Evolutionary conservation across 345 rosid species (phyloP), one percentile per base, ranked within the genome.

Genomic region (Populus ilicifolia): DNA sequence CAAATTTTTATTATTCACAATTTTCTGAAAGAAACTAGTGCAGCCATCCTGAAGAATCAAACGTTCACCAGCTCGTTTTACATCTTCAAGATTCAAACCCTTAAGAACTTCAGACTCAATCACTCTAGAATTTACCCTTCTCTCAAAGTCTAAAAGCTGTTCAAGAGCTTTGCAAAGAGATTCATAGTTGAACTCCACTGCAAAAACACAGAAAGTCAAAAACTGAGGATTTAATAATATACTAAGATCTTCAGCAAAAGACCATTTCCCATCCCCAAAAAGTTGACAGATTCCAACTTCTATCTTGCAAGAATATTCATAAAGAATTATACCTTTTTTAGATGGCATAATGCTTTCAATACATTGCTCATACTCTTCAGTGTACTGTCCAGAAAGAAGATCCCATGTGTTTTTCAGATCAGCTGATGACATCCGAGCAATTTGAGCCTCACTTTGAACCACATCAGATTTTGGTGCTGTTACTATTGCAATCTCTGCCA

Each of bases 21-120:
- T 78, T 79, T 87, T 92, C 87, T 87, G 85, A 71, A 96, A 89
- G 87, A 96, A 92, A 67, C 70, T 50, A 38, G 82, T 85, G 85
- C 98, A 96, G 38, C 98, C 99, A 86, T 92, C 94, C 83, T 89
- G 98, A 89, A 96, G 94, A 86, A 87, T 86, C 73, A 92, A 81
- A 59, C 92, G 84, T 81, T 92, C 93, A 59, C 97, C 99, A 54
- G 99, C 96, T 70, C 93, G 88, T 87, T 91, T 93, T 76, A 94
- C 88, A 83, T 96, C 98, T 73, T 96, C 96, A 44, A 90, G 86
- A 84, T 87, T 91, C 76, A 96, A 82, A 79, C 98, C 98, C 87
- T 88, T 91, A 3, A 96, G 90, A 41, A 94, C 97, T 73, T 90
- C 94, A 79, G 98, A 93, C 72, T 91, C 90, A 1, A 91, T 85